Evolutionary conservation across 2,329 filamentous ascomycete genomes (phyloP).

Genomic region (Lecanicillium sp.): DNA sequence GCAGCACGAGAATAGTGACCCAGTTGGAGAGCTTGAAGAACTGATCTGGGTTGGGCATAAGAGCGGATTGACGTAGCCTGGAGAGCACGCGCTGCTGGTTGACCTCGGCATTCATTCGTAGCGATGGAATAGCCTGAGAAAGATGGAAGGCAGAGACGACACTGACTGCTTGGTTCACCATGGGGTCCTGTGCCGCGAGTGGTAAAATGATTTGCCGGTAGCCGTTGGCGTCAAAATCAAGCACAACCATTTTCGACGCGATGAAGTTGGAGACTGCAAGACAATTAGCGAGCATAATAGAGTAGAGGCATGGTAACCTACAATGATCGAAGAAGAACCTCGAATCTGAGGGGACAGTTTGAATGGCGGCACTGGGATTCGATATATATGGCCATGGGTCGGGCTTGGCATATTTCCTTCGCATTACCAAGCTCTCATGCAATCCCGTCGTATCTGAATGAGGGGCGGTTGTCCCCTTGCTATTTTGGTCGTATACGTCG

Average conservation of each 20-base stretch:
- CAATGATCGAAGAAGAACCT: conserved; percentile 33
- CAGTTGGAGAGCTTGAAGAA: conserved; percentile 32
- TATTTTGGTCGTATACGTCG: not conserved
- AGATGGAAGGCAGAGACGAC: conserved; percentile 35
- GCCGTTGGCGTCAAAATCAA: conserved; percentile 30
- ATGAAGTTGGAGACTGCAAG: conserved; percentile 28
- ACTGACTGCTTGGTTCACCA: conserved; percentile 30
- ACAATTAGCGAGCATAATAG: not conserved
- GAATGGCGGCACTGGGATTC: conserved; percentile 15
- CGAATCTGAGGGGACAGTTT: conserved; percentile 23
- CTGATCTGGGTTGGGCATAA: conserved; percentile 21
- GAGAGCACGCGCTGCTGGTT: conserved; percentile 31
- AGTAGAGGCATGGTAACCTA: conserved; percentile 15
- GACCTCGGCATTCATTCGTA: conserved; percentile 27
- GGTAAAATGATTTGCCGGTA: conserved; percentile 34
- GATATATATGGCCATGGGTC: not conserved
- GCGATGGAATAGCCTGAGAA: conserved; percentile 24
- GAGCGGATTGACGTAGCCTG: conserved; percentile 27
- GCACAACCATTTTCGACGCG: conserved; percentile 34
- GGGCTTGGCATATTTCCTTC: not conserved
- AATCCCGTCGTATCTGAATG: too few relatives aligned
- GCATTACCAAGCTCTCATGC: conserved; percentile 2
- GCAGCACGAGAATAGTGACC: conserved; percentile 31
- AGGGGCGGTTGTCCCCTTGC: too few relatives aligned
- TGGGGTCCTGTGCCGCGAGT: conserved; percentile 31